These are phyloP conservation scores for Cordyceps farinosa DNA, from an alignment of 2,329 filamentous ascomycete species.

Conservation along the genomic window DNA sequence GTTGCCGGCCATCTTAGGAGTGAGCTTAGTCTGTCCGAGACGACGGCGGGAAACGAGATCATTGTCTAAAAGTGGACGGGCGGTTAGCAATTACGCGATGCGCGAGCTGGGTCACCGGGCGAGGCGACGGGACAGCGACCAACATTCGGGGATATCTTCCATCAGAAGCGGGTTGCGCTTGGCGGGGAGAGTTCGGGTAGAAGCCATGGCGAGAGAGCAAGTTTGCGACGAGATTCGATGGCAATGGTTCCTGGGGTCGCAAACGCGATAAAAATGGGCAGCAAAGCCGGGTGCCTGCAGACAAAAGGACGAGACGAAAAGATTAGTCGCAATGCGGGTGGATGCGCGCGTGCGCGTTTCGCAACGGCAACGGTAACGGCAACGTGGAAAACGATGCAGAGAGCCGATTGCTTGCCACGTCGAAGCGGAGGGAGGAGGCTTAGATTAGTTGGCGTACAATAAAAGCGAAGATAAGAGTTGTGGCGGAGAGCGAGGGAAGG, in stretches of 20 bases:
- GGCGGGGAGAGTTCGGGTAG: constrained; percentile 47
- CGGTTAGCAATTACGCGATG: background rate
- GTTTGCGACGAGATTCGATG: background rate
- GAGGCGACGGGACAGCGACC: constrained; percentile 18
- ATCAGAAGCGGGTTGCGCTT: constrained; percentile 60
- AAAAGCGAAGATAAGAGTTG: background rate
- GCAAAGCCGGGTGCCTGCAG: constrained; percentile 6
- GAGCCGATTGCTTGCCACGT: background rate
- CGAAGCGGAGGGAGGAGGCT: background rate
- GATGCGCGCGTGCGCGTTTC: constrained; percentile 5
- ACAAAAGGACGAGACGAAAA: background rate
- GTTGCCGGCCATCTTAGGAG: constrained; percentile 74
- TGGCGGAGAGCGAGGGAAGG: background rate
- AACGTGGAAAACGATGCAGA: background rate
- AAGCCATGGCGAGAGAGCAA: constrained; percentile 5
- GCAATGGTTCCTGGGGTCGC: background rate
- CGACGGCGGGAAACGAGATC: constrained; percentile 80
- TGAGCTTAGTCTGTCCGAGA: constrained; percentile 87
- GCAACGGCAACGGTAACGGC: background rate
- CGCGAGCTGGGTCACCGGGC: constrained; percentile 22
- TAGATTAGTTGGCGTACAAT: constrained; percentile 7
- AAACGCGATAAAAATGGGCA: background rate
- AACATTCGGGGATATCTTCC: constrained; percentile 50
- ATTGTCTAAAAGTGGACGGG: constrained; percentile 47
- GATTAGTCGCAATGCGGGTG: constrained; percentile 1